Evolutionary conservation across 352 stramenopile species (phyloP), one percentile per base, ranked within the genome.

Genomic region (Phytophthora boehmeriae): DNA sequence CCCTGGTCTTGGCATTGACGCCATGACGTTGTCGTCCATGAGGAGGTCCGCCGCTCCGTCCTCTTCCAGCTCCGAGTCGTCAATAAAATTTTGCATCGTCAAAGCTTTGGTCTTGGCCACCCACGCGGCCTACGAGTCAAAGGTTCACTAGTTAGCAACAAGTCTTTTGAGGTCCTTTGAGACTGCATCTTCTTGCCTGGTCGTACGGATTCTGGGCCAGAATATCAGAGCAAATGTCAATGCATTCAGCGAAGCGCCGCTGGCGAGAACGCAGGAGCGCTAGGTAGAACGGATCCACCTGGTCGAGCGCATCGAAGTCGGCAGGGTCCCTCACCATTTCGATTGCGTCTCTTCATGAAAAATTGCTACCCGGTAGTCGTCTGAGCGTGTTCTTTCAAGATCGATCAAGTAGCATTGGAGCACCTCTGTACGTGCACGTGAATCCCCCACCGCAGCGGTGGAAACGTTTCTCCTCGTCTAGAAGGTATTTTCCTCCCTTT

Each of bases 21-120:
- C 89, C 54, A 96, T 92, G 54, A 88, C 92, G 68, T 98, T 97
- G 64, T 97, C 92, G 60, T 98, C 92, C 69, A 98, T 78, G n/a
- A 98, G 75, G 50, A 97, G 52, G 43, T 98, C 92, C 0, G 89
- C 90, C 1, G 92, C 86, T 53, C 92, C 92, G 65, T 97, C 83
- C 38, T 97, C 91, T 57, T 97, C 90, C 45, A 97, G 81, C 60
- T 97, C 92, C 46, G 90, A 96, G 69, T 98, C 93, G 71, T 98
- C 93, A 32, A 98, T 82, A 72, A 80, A 97, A 54, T 88, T 93
- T 60, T 97, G 74, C 60, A 86, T 78, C 2, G 88, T 97, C 49
- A 98, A 66, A 22, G 90, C 90, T 47, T 89, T 84, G 32, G 83
- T 93, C 76, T 98, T 98, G 60, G 92, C 88, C 45, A 97, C 80